phyloP scores from a whole-genome alignment of 208 protist genomes.

The Wallacemonas sp. region DNA sequence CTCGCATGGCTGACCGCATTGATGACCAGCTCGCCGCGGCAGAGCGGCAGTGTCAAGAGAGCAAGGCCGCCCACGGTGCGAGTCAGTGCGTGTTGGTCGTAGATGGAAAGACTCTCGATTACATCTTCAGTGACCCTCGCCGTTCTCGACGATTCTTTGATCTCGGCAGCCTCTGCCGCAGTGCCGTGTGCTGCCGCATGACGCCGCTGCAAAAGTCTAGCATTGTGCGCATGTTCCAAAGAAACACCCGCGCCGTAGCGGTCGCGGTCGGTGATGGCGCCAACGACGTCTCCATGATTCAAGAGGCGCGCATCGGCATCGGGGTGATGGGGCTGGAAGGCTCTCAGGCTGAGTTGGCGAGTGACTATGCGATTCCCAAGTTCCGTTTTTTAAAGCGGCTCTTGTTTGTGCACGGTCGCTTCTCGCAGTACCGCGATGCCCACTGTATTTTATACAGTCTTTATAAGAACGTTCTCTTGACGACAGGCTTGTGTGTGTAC shows the following conservation, averaged over 20 bases:
- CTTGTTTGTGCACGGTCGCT: slow-evolving; percentile 94
- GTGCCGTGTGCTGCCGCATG: slow-evolving; percentile 85
- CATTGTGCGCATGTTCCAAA: slow-evolving; percentile 72
- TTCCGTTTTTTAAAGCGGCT: slow-evolving; percentile 91
- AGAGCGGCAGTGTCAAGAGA: slow-evolving; percentile 24
- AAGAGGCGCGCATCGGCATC: slow-evolving; percentile 92
- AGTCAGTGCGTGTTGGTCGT: slow-evolving; percentile 65
- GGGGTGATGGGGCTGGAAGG: slow-evolving; percentile 96
- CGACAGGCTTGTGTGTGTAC: slow-evolving; percentile 80
- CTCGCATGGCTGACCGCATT: slow-evolving; percentile 22
- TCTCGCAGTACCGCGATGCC: slow-evolving; percentile 86
- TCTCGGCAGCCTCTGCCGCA: slow-evolving; percentile 55
- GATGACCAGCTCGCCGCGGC: slow-evolving; percentile 33
- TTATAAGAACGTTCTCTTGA: slow-evolving; percentile 95
- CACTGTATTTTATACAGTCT: slow-evolving; percentile 93
- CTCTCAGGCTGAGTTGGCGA: slow-evolving; percentile 91
- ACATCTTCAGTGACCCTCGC: slow-evolving; percentile 52
- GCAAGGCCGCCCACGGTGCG: slow-evolving; percentile 10
- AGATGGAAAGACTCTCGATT: slow-evolving; percentile 74
- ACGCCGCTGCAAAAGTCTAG: slow-evolving; percentile 81
- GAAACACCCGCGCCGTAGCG: slow-evolving; percentile 42
- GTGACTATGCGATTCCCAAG: slow-evolving; percentile 93
- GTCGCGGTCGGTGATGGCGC: slow-evolving; percentile 87
- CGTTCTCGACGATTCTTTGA: slow-evolving; percentile 60
- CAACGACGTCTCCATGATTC: slow-evolving; percentile 95